Evolutionary conservation across 208 protist species (phyloP).

Genomic region (Borovskyia barvae): DNA sequence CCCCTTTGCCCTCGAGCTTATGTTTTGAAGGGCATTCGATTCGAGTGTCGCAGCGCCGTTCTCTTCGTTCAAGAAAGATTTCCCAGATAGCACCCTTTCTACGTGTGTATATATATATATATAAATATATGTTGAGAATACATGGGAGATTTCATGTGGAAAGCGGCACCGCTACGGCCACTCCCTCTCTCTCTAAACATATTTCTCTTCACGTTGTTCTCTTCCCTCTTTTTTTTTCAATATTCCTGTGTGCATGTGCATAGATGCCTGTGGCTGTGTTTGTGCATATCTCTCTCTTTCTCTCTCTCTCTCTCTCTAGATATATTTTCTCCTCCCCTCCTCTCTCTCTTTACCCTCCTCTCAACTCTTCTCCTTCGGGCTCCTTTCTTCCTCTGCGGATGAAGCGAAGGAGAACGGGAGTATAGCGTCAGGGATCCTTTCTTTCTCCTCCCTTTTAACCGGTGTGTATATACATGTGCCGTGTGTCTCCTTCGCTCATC

Average conservation of each 20-base stretch:
- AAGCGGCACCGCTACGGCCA: too few relatives aligned
- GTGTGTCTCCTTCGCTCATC: constrained; percentile 8
- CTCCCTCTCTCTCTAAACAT: not conserved
- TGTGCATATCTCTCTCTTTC: not conserved
- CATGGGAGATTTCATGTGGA: too few relatives aligned
- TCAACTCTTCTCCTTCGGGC: constrained; percentile 5
- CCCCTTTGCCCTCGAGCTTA: not conserved
- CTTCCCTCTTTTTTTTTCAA: constrained; percentile 9
- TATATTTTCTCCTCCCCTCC: not conserved
- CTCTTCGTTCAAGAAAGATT: constrained; percentile 6
- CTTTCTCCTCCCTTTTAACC: constrained; percentile 6
- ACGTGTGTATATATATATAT: too few relatives aligned
- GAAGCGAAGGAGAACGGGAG: not conserved
- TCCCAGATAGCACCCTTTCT: too few relatives aligned
- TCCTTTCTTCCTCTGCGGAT: constrained; percentile 6
- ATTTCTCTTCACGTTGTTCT: not conserved
- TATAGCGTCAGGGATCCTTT: too few relatives aligned
- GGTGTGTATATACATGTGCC: constrained; percentile 7
- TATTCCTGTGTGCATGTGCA: not conserved
- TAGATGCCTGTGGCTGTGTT: not conserved
- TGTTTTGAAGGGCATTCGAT: not conserved
- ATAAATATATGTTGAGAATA: too few relatives aligned
- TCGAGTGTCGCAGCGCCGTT: not conserved
- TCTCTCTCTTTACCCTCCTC: constrained; percentile 6
- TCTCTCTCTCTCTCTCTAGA: not conserved